A percentile compares a stretch with the other conserved stretches of the same genome.
phyloP scores from a whole-genome alignment of 2,329 filamentous ascomycete species.

The Fusarium buharicum region DNA sequence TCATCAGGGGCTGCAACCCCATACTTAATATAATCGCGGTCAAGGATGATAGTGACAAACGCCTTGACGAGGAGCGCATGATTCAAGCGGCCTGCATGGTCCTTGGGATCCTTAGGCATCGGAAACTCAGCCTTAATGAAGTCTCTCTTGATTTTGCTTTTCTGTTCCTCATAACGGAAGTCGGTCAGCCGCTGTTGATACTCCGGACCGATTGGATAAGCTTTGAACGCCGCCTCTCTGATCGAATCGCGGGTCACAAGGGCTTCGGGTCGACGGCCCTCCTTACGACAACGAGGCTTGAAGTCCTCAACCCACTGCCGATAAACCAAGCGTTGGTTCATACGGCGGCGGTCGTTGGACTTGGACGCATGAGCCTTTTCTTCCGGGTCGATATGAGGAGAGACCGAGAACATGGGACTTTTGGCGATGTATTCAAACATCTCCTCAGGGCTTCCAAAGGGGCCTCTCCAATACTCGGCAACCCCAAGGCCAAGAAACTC shows the following conservation, averaged over 20 bases:
- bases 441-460: slow-evolving; percentile 64
- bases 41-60: slow-evolving; percentile 62
- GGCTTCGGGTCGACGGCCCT: slow-evolving; percentile 50
- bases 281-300: slow-evolving; percentile 61
- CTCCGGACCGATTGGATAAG: slow-evolving; percentile 56
- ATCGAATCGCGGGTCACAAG: slow-evolving; percentile 56
- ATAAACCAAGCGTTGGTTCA: slow-evolving; percentile 67
- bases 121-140: slow-evolving; percentile 57
- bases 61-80: slow-evolving; percentile 54
- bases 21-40: slow-evolving; percentile 53
- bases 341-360: slow-evolving; percentile 66
- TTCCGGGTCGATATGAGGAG: slow-evolving; percentile 47
- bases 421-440: slow-evolving; percentile 70
- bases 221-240: slow-evolving; percentile 62
- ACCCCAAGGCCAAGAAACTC: slow-evolving; percentile 70
- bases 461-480: slow-evolving; percentile 58
- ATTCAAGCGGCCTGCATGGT: slow-evolving; percentile 42
- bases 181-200: slow-evolving; percentile 55
- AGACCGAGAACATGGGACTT: slow-evolving; percentile 68
- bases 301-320: slow-evolving; percentile 71
- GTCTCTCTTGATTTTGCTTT: slow-evolving; percentile 56
- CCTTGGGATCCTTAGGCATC: slow-evolving; percentile 33
- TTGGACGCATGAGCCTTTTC: slow-evolving; percentile 51
- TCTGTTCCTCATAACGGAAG: slow-evolving; percentile 56
- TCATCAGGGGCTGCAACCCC: slow-evolving; percentile 45